Evolutionary conservation across 2,329 filamentous ascomycete species (phyloP), one percentile per base, ranked within the genome.

Genomic region (Didymella pinodella): DNA sequence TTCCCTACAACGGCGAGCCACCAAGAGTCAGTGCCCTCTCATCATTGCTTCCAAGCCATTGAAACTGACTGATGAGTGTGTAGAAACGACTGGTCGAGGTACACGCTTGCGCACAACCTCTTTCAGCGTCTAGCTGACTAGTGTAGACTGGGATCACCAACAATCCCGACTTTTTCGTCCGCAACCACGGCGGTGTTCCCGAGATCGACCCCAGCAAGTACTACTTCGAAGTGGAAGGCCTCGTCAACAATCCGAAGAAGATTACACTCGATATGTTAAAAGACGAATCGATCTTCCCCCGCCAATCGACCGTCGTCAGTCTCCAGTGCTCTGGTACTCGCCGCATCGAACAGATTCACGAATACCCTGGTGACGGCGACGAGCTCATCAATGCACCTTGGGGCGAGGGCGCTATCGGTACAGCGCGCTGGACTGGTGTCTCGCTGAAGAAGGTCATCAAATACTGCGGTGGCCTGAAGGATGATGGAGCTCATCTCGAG

Each of bases 171-270:
- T 85, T 88, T 64, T 92, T 90, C 63, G 86, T 92, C 0, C 81
- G 89, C 7, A 92, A 92, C 59, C 89, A 92, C 61, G 88, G 89
- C 10, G 88, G 89, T 0, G 86, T 92, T 18, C 90, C 90, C 0
- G 78, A 84, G 7, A 90, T 91, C 53, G 82, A 89, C 8, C 76
- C 81, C 1, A 80, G 84, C 0, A 78, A 82, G 2, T 88, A 78
- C 67, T 81, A 77, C 25, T 78, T 89, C 16, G 75, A 79, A 2
- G 72, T 91, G 5, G 85, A 86, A 56, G 88, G 88, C 0, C 78
- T 89, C 0, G 88, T 90, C 3, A 83, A 83, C 6, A 78, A 84
- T 2, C 86, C 88, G 0, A 82, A 82, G 52, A 79, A 72, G 1
- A 81, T 90, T 53, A 87, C 84, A 0, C 66, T 91, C 0, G 79